Percentiles rank a stretch among this genome's conserved stretches.
Evolutionary conservation across 441 rosid species (phyloP).

Genomic region (Bocquillonia castaneifolia): DNA sequence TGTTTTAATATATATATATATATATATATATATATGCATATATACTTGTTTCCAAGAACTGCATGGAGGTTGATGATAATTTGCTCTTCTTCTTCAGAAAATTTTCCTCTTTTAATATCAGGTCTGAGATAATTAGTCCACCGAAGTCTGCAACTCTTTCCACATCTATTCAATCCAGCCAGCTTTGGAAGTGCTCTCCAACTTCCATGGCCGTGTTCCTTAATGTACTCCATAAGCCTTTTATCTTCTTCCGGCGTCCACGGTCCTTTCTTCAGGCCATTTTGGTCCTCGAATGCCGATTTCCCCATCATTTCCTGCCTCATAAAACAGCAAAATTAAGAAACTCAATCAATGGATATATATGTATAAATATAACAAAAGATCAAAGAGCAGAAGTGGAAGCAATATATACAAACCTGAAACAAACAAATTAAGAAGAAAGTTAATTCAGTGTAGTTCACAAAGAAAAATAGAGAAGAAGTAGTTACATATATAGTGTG

Average conservation of each 20-base stretch:
- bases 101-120: slow-evolving; percentile 81
- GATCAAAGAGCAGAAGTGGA: neutral
- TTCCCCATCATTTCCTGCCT: slow-evolving; percentile 42
- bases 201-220: slow-evolving; percentile 81
- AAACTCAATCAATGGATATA: neutral
- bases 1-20: too few relatives aligned
- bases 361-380: neutral
- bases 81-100: slow-evolving; percentile 75
- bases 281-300: slow-evolving; percentile 62
- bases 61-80: slow-evolving; percentile 71
- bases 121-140: slow-evolving; percentile 91
- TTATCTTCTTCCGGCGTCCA: slow-evolving; percentile 95
- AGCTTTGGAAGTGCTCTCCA: slow-evolving; percentile 91
- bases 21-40: neutral
- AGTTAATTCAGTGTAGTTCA: neutral
- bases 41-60: slow-evolving; percentile 75
- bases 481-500: slow-evolving; percentile 14
- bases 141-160: slow-evolving; percentile 83
- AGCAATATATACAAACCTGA: slow-evolving; percentile 4
- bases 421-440: neutral
- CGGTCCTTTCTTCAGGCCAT: slow-evolving; percentile 79
- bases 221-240: slow-evolving; percentile 54
- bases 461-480: neutral
- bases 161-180: slow-evolving; percentile 74
- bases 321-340: neutral